These are phyloP conservation scores for Yueomyces sp. DNA, from an alignment of 805 yeast species.

Conservation along the genomic window DNA sequence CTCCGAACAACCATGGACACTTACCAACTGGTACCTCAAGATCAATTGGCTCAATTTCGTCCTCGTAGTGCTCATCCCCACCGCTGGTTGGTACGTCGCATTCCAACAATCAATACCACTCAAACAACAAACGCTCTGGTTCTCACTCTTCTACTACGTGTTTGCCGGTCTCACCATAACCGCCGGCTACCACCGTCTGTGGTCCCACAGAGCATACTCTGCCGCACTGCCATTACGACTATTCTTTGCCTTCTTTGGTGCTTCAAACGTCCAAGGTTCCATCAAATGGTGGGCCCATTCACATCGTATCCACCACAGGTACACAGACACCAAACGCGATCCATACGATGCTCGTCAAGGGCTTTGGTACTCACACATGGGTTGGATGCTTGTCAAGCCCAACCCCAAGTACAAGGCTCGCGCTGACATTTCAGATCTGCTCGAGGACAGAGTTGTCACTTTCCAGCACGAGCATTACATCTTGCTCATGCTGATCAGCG, in stretches of 20 bases:
- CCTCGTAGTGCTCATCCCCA: constrained; percentile 50
- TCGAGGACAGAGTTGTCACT: constrained; percentile 66
- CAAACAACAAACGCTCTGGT: constrained; percentile 30
- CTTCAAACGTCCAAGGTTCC: constrained; percentile 74
- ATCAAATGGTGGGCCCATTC: constrained; percentile 85
- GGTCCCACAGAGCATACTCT: constrained; percentile 62
- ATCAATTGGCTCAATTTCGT: constrained; percentile 66
- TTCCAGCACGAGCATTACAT: constrained; percentile 74
- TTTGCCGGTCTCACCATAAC: constrained; percentile 66
- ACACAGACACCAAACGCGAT: constrained; percentile 71
- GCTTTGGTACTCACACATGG: constrained; percentile 73
- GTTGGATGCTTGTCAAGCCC: constrained; percentile 74
- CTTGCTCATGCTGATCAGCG: constrained; percentile 43
- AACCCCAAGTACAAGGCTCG: constrained; percentile 73
- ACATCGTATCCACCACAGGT: constrained; percentile 78
- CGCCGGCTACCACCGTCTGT: constrained; percentile 73
- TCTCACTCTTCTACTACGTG: constrained; percentile 39
- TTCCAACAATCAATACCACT: constrained; percentile 31
- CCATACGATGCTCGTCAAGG: constrained; percentile 81
- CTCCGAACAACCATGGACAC: constrained; percentile 69
- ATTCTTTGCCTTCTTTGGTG: constrained; percentile 65
- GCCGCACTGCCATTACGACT: constrained; percentile 48
- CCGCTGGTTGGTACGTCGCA: constrained; percentile 36
- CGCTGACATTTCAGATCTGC: constrained; percentile 69
- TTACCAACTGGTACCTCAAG: constrained; percentile 57